Evolutionary conservation across 176 grass and related monocot genomes (phyloP).

Genomic region (Cenchrus fungigraminus): DNA sequence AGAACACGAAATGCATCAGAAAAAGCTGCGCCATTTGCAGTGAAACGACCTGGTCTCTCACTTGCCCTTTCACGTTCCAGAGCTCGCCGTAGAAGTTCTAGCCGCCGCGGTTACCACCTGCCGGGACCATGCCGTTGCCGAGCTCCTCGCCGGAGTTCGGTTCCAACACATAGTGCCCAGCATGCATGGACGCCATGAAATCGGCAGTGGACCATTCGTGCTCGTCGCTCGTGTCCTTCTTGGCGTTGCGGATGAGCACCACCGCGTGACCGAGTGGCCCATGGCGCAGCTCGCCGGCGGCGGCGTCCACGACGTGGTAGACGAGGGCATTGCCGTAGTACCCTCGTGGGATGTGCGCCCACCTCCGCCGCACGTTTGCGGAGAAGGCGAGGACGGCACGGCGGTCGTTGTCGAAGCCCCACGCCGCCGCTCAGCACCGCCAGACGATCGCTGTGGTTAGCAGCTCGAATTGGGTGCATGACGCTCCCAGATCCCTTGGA

Average conservation of each 20-base stretch:
- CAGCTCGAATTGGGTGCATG: neutral
- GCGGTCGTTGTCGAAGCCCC: too few species aligned
- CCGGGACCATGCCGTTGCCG: too few species aligned
- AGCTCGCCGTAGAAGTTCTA: too few species aligned
- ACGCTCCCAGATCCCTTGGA: neutral
- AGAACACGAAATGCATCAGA: too few species aligned
- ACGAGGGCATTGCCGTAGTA: constrained; percentile 2
- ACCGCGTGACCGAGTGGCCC: neutral
- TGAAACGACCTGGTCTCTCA: too few species aligned
- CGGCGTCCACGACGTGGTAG: neutral
- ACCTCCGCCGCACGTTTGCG: neutral
- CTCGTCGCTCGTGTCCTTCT: neutral
- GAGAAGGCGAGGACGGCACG: neutral
- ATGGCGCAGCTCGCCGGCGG: neutral
- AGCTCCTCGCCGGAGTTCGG: too few species aligned
- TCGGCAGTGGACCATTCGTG: neutral
- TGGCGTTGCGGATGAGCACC: neutral
- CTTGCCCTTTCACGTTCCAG: too few species aligned
- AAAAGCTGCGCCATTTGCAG: too few species aligned
- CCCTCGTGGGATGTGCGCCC: neutral
- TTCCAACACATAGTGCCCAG: too few species aligned
- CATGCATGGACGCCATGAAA: too few species aligned
- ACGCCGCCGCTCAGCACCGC: neutral
- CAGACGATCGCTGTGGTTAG: neutral
- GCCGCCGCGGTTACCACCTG: too few species aligned